A percentile compares a stretch with the other conserved stretches of the same genome.
Evolutionary conservation across 2,329 filamentous ascomycete genomes (phyloP).

Genomic region (Diplodia seriata): DNA sequence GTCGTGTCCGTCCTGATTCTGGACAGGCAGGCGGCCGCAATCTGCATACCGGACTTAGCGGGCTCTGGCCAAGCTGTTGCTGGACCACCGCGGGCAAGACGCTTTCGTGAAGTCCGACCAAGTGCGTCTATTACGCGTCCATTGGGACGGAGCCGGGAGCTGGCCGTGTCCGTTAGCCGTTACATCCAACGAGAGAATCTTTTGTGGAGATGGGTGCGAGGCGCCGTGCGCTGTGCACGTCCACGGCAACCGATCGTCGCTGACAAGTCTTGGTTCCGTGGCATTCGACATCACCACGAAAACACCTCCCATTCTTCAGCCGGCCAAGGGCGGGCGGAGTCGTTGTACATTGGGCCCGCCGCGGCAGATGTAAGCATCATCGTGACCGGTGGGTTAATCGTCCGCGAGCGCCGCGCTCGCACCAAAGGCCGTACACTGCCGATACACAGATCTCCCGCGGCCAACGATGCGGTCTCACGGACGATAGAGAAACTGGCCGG

Average conservation of each 20-base stretch:
- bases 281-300: slow-evolving; percentile 27
- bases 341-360: slow-evolving; percentile 10
- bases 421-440: slow-evolving; percentile 8
- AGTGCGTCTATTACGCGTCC: neutral
- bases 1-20: neutral
- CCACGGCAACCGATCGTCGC: neutral
- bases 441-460: slow-evolving; percentile 6
- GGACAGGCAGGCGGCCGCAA: neutral
- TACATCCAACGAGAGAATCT: neutral
- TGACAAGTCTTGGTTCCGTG: neutral
- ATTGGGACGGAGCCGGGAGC: neutral
- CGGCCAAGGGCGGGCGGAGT: slow-evolving; percentile 9
- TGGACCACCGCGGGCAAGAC: neutral
- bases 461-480: slow-evolving; percentile 7
- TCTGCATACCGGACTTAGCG: slow-evolving; percentile 19
- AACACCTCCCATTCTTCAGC: slow-evolving; percentile 21
- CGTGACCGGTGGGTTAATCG: neutral
- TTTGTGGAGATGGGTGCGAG: slow-evolving; percentile 1
- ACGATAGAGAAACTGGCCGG: neutral
- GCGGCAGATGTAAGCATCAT: slow-evolving; percentile 23
- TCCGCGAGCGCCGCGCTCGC: slow-evolving; percentile 12
- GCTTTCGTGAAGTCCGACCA: neutral
- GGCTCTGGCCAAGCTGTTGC: slow-evolving; percentile 4
- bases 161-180: slow-evolving; percentile 2
- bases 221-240: neutral